phyloP scores from a whole-genome alignment of 352 stramenopile genomes.

The Phytophthora hybrid region DNA sequence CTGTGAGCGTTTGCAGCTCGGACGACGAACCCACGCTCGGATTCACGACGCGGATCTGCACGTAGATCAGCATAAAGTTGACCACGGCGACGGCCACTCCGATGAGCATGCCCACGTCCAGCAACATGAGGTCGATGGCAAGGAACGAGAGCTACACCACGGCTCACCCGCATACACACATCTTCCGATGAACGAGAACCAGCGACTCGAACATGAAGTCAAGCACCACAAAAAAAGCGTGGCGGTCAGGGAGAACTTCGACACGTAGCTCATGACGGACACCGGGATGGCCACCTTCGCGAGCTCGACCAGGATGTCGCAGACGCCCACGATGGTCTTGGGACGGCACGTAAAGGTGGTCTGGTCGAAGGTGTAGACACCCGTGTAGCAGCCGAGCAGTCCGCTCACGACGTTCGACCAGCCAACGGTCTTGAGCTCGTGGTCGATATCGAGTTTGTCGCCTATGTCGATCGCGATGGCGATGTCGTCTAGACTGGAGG shows the following conservation, averaged over 20 bases:
- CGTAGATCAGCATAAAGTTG: constrained; percentile 81
- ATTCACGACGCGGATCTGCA: constrained; percentile 66
- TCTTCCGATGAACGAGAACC: constrained; percentile 75
- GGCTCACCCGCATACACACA: constrained; percentile 90
- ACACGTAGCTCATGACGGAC: constrained; percentile 94
- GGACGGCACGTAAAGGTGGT: constrained; percentile 97
- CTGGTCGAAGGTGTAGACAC: constrained; percentile 98
- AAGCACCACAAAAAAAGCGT: constrained; percentile 97
- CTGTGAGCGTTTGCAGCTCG: constrained; percentile 47
- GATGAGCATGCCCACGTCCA: constrained; percentile 95
- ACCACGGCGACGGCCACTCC: constrained; percentile 89
- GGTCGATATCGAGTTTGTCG: constrained; percentile 93
- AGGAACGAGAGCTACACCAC: constrained; percentile 93
- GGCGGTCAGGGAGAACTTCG: constrained; percentile 97
- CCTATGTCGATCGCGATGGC: constrained; percentile 97
- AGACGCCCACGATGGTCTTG: constrained; percentile 89
- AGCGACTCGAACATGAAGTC: constrained; percentile 98
- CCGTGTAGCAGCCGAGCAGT: constrained; percentile 96
- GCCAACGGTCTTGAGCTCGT: no score
- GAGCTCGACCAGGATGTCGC: constrained; percentile 89
- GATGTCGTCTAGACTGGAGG: constrained; percentile 95
- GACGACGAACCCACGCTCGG: no score
- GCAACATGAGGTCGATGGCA: constrained; percentile 91
- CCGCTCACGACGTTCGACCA: constrained; percentile 96
- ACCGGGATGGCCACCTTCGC: constrained; percentile 89